Conservation (phyloP, 345 rosid genomes). For the Eutrema heterophyllum region DNA sequence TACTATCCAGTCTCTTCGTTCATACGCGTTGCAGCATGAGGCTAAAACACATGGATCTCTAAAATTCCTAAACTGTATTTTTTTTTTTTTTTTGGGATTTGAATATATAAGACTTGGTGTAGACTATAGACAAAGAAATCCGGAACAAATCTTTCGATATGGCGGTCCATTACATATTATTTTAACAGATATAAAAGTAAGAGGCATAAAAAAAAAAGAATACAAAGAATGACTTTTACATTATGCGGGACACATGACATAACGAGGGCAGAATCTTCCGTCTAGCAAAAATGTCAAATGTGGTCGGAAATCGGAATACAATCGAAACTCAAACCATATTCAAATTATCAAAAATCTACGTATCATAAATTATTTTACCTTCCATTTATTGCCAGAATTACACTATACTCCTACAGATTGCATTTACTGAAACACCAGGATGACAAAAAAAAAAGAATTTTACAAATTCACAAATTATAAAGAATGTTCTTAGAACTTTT, state of each 20-base stretch:
- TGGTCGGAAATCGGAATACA: slow-evolving; percentile 96
- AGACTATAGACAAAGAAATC: slow-evolving; percentile 2
- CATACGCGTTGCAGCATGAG: background rate
- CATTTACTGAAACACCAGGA: background rate
- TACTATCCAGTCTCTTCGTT: background rate
- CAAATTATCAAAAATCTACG: slow-evolving; percentile 19
- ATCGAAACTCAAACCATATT: slow-evolving; percentile 43
- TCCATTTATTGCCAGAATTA: background rate
- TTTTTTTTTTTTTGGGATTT: background rate
- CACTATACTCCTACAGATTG: background rate
- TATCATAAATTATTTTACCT: background rate
- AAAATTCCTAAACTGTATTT: background rate
- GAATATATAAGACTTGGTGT: background rate
- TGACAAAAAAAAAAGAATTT: background rate
- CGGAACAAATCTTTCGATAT: background rate
- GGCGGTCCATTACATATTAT: slow-evolving; percentile 26
- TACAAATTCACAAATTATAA: background rate
- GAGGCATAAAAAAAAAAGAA: background rate
- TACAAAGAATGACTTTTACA: slow-evolving; percentile 17
- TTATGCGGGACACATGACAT: slow-evolving; percentile 9
- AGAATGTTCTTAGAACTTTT: background rate
- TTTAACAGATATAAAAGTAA: background rate
- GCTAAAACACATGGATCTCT: background rate
- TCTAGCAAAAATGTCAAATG: slow-evolving; percentile 40
- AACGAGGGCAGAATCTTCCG: slow-evolving; percentile 21